phyloP scores from a whole-genome alignment of 1,284 basidiomycete species.

The Coriolopsis trogii region DNA sequence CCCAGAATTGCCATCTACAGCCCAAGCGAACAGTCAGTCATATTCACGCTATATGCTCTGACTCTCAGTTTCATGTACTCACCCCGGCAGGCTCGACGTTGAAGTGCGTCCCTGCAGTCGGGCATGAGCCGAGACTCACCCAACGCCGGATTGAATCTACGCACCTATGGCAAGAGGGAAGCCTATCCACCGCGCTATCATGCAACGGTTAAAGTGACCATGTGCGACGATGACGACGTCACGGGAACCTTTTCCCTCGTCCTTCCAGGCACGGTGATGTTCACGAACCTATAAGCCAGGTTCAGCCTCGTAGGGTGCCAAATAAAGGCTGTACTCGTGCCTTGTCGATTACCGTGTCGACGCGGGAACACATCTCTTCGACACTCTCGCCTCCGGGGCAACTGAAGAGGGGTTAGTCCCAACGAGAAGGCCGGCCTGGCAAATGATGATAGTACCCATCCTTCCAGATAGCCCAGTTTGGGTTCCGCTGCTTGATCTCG shows the following conservation, averaged over 20 bases:
- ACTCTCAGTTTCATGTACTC: too few species aligned
- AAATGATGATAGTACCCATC: conserved; percentile 61
- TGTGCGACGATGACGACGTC: conserved; percentile 81
- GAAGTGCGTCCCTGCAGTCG: conserved; percentile 65
- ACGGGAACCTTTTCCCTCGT: conserved; percentile 62
- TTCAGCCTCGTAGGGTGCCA: background rate
- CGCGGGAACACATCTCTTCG: conserved; percentile 76
- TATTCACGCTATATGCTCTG: too few species aligned
- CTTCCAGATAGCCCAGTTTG: conserved; percentile 81
- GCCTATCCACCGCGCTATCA: conserved; percentile 82
- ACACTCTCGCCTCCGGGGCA: conserved; percentile 88
- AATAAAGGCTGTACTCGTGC: conserved; percentile 36
- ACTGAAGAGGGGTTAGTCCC: conserved; percentile 38
- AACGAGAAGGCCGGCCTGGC: background rate
- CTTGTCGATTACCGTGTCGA: conserved; percentile 76
- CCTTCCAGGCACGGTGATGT: conserved; percentile 73
- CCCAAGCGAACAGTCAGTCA: too few species aligned
- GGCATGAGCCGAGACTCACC: conserved; percentile 5
- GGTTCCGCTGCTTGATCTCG: conserved; percentile 72
- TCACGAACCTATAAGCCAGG: conserved; percentile 61
- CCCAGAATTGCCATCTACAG: conserved; percentile 74
- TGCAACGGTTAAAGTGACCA: conserved; percentile 84
- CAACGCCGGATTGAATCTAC: conserved; percentile 8
- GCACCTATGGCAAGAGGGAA: conserved; percentile 69
- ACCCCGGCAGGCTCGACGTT: conserved; percentile 83